Base-by-base conservation (phyloP, 2,329 filamentous ascomycete species). In the Aspergillus flavus region DNA sequence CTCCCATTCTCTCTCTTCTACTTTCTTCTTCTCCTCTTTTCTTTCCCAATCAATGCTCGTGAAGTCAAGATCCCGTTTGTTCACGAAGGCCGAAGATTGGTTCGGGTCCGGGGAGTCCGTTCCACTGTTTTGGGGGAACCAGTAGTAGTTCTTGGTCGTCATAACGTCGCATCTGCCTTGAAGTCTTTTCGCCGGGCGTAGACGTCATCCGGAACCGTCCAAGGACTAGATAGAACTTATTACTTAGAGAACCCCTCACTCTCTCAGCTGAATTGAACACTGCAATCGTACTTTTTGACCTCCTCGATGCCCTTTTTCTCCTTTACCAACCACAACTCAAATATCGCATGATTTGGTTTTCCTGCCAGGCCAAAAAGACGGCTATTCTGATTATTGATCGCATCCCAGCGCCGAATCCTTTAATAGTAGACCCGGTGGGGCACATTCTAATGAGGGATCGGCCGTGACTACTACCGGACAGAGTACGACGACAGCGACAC, bases 161-260 rank as follows among this genome's bases (percentile, higher is more conserved):
- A 68, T 69, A 66, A 61, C 66, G 67, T 70, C 68, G 66, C 64
- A 69, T 67, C 52, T 55, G 52, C 52, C 32, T 39, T 30, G 57
- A 57, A 48, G 28, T 41, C 43, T n/a, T 45, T 57, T 61, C 50
- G 52, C 53, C 61, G 64, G 66, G 66, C 59, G 73, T 75, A 74
- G 75, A 77, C 75, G 75, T 78, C 75, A 78, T 78, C 72, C 69
- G 65, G 65, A 70, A 68, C 65, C 64, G 63, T 62, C 64, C 32
- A 50, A 61, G 57, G 19, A 26, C 12, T 26, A 48, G 45, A 50
- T 48, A 48, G 14, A 10, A 30, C 26, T 19, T 39, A 34, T 10
- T 34, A 34, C 10, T 28, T 28, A 58, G 46, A 59, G 57, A 61
- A 54, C 61, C 64, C 61, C 62, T 62, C 56, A 59, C 43, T 41